These are phyloP conservation scores for Alternaria sp. DNA, from an alignment of 2,329 filamentous ascomycete genomes.

Conservation along the genomic window DNA sequence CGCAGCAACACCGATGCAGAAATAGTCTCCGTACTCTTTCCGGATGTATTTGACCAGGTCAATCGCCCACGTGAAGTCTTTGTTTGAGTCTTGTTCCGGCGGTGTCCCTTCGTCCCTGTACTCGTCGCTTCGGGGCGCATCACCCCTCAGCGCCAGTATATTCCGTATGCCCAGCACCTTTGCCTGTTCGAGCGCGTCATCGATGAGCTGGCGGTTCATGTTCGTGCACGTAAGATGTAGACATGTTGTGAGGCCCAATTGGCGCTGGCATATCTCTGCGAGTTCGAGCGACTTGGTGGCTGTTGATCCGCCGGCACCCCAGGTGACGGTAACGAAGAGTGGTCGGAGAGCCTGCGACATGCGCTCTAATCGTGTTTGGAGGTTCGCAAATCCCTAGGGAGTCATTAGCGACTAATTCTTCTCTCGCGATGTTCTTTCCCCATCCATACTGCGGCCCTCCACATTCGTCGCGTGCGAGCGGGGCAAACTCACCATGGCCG, in stretches of 20 bases:
- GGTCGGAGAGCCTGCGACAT: conserved; percentile 92
- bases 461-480: conserved; percentile 14
- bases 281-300: conserved; percentile 90
- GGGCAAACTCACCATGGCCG: conserved; percentile 70
- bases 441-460: not conserved
- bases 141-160: conserved; percentile 88
- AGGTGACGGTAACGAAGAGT: conserved; percentile 95
- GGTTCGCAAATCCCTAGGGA: conserved; percentile 80
- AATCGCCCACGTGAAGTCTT: conserved; percentile 85
- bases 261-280: conserved; percentile 92
- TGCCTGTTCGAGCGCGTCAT: conserved; percentile 87
- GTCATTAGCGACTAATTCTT: conserved; percentile 14
- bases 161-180: conserved; percentile 91
- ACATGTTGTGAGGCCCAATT: conserved; percentile 91
- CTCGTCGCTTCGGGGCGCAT: conserved; percentile 87
- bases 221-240: conserved; percentile 97
- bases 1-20: conserved; percentile 91
- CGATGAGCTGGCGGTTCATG: conserved; percentile 86
- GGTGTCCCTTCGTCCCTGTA: conserved; percentile 73
- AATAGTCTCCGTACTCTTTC: conserved; percentile 87
- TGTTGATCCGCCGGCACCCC: conserved; percentile 95
- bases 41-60: conserved; percentile 91
- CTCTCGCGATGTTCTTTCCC: not conserved
- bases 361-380: conserved; percentile 89
- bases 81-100: conserved; percentile 67